Percentiles rank a stretch among this genome's conserved stretches.
phyloP scores from a whole-genome alignment of 2,329 filamentous ascomycete genomes.

The Ascochyta fabae region DNA sequence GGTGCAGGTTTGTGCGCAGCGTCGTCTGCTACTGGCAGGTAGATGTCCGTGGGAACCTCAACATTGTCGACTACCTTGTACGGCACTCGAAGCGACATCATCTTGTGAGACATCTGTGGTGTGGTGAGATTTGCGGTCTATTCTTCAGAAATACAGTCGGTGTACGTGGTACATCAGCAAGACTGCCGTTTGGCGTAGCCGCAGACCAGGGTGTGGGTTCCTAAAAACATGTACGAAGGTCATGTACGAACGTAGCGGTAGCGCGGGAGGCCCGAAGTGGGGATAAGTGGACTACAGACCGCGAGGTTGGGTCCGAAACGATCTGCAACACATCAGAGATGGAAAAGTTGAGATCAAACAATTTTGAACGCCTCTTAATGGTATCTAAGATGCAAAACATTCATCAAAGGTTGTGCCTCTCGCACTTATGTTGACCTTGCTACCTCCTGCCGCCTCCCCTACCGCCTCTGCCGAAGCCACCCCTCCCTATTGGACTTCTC shows the following conservation, averaged over 20 bases:
- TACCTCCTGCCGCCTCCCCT: conserved; percentile 14
- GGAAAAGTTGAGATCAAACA: neutral
- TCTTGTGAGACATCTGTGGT: neutral
- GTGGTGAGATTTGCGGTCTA: neutral
- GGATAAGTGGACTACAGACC: neutral
- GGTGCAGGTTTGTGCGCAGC: neutral
- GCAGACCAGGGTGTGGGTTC: neutral
- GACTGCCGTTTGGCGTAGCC: neutral
- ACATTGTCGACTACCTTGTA: conserved; percentile 16
- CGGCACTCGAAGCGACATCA: conserved; percentile 9
- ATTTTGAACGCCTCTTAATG: conserved; percentile 17
- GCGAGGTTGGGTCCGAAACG: neutral
- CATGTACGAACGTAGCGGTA: no score
- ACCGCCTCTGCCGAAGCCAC: conserved; percentile 10
- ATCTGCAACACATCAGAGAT: neutral
- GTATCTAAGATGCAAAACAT: conserved; percentile 17
- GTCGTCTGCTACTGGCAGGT: conserved; percentile 1
- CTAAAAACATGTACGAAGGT: conserved; percentile 1
- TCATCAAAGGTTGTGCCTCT: conserved; percentile 12
- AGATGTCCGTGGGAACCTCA: conserved; percentile 22
- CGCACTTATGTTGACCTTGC: neutral
- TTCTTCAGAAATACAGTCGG: neutral
- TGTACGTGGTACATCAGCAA: neutral
- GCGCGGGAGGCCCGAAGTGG: conserved; percentile 3
- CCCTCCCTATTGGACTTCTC: conserved; percentile 24